phyloP scores from a whole-genome alignment of 129 eudicot species.

The Tagetes patula region DNA sequence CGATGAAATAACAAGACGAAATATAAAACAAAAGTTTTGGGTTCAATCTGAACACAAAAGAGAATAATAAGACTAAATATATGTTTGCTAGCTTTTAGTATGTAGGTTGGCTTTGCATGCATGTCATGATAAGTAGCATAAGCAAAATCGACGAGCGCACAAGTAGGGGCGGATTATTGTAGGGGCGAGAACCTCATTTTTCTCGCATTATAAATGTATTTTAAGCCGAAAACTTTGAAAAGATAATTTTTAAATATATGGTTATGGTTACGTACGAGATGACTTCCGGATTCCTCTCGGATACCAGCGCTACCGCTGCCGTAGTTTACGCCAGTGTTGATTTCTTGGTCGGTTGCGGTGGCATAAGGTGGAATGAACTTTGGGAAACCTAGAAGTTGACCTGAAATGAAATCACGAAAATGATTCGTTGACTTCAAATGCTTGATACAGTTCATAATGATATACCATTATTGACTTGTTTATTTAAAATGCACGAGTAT shows the following conservation, averaged over 20 bases:
- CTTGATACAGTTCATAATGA: not conserved
- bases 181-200: too few species aligned
- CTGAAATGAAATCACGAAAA: conserved; percentile 26
- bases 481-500: not conserved
- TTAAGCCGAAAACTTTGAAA: too few species aligned
- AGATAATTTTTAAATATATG: too few species aligned
- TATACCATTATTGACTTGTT: not conserved
- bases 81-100: too few species aligned
- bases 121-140: too few species aligned
- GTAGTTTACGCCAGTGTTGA: conserved; percentile 39
- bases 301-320: conserved; percentile 39
- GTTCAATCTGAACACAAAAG: not conserved
- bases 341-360: conserved; percentile 28
- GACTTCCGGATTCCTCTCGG: conserved; percentile 41
- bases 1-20: not conserved
- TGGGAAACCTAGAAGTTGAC: conserved; percentile 36
- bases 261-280: too few species aligned
- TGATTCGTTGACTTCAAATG: not conserved
- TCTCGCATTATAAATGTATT: too few species aligned
- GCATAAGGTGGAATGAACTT: conserved; percentile 39
- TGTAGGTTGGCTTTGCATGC: too few species aligned
- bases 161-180: too few species aligned
- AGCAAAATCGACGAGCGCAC: too few species aligned
- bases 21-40: not conserved
- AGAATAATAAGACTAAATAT: not conserved